These are phyloP conservation scores for Sugiyamaella castrensis DNA, from an alignment of 1,139 yeast species.

Conservation along the genomic window DNA sequence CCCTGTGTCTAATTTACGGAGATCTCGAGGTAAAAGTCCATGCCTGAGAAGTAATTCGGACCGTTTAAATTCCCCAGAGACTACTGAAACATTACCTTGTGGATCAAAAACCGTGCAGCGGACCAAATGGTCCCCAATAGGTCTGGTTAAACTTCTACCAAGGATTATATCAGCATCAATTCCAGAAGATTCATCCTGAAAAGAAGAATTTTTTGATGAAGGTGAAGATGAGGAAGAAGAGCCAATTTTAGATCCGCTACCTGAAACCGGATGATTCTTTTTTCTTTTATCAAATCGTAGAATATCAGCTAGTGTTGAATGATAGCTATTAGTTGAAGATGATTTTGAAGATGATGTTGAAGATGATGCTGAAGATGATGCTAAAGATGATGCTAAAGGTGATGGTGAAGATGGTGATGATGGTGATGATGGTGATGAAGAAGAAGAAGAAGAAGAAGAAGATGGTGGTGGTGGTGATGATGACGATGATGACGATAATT, in stretches of 20 bases:
- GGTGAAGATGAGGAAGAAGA: background rate
- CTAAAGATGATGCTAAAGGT: no score
- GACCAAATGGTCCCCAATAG: constrained; percentile 38
- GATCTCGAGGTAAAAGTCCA: constrained; percentile 75
- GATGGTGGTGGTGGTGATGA: no score
- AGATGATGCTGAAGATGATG: no score
- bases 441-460: no score
- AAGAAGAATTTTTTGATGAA: background rate
- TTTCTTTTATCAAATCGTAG: constrained; percentile 5
- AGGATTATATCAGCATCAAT: constrained; percentile 32
- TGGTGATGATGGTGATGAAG: no score
- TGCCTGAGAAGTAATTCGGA: constrained; percentile 71
- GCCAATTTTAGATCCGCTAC: no score
- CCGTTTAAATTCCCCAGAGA: constrained; percentile 74
- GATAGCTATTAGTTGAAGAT: background rate
- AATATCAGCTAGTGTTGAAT: constrained; percentile 8
- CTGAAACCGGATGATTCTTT: background rate
- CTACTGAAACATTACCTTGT: constrained; percentile 68
- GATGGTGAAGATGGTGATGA: no score
- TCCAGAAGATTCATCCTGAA: constrained; percentile 12
- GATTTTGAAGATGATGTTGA: no score
- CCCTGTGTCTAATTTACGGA: constrained; percentile 84
- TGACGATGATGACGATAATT: no score
- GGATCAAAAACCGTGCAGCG: constrained; percentile 77
- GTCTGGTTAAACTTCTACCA: constrained; percentile 34